Evolutionary conservation across 139 green algal species (phyloP), one percentile per base, ranked within the genome.

Genomic region (Chlamydomonas sphaeroides): DNA sequence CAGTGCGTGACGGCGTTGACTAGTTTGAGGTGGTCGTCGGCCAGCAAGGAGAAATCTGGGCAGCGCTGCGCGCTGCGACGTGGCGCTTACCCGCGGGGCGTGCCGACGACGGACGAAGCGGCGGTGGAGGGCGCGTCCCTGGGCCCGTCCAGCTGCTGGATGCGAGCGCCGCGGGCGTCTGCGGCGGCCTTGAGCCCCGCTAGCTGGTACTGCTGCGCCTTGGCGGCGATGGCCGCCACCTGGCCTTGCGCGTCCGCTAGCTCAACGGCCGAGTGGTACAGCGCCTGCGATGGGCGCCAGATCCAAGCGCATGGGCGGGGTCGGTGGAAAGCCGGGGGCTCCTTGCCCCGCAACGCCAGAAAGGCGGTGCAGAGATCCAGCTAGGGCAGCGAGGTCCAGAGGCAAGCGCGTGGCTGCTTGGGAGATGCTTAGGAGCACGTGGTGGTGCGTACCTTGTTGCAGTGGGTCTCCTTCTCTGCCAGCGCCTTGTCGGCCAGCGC

Each of bases 371-470:
- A n/a, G n/a, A n/a, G n/a, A n/a, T n/a, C n/a, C n/a, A n/a, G n/a
- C n/a, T n/a, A n/a, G n/a, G n/a, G n/a, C n/a, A n/a, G n/a, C n/a
- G n/a, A n/a, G n/a, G n/a, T n/a, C n/a, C n/a, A n/a, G n/a, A n/a
- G n/a, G n/a, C n/a, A n/a, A n/a, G n/a, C n/a, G n/a, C n/a, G n/a
- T n/a, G n/a, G n/a, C n/a, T n/a, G n/a, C n/a, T n/a, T n/a, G n/a
- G n/a, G n/a, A n/a, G n/a, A n/a, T n/a, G n/a, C n/a, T n/a, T n/a
- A n/a, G n/a, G n/a, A n/a, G n/a, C n/a, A n/a, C n/a, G n/a, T n/a
- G n/a, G n/a, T n/a, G n/a, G n/a, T 53, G 11, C 45, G 45, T 32
- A 82, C 75, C 75, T 82, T 82, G 75, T 82, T 82, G 75, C 75
- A 82, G 0, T 39, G 21, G 7, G 61, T 25, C 7, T 82, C 65